These are phyloP conservation scores for Erodium maritimum DNA, from an alignment of 345 rosid species.

Conservation along the genomic window DNA sequence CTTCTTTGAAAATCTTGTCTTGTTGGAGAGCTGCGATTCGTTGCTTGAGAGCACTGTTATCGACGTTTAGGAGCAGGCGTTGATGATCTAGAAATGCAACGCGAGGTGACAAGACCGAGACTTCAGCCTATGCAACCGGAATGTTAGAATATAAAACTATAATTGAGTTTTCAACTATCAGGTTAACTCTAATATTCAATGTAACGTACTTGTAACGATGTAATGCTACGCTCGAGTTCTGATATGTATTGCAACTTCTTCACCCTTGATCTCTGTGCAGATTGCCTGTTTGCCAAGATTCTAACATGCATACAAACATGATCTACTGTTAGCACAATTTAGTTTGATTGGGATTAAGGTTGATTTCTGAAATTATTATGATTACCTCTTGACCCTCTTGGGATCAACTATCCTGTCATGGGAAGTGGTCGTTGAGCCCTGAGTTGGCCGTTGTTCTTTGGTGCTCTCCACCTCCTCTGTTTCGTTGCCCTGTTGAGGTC, in stretches of 20 bases:
- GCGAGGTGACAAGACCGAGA: conserved; percentile 72
- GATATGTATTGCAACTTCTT: conserved; percentile 85
- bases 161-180: no score
- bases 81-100: conserved; percentile 85
- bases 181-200: neutral
- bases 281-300: conserved; percentile 85
- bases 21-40: conserved; percentile 88
- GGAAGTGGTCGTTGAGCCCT: no score
- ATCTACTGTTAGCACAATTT: no score
- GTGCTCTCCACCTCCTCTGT: conserved; percentile 51
- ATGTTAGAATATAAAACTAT: no score
- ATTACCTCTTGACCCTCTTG: conserved; percentile 81
- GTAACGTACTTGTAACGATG: conserved; percentile 51
- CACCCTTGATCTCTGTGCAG: conserved; percentile 90
- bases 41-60: conserved; percentile 83
- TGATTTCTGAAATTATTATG: neutral
- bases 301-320: conserved; percentile 17
- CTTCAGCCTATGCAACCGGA: conserved; percentile 43
- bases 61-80: conserved; percentile 69
- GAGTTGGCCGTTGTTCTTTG: no score
- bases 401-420: conserved; percentile 51
- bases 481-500: conserved; percentile 21
- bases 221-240: conserved; percentile 83
- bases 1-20: conserved; percentile 89
- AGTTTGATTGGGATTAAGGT: no score